Evolutionary conservation across 345 rosid species (phyloP), one percentile per base, ranked within the genome.

Genomic region (Hibiscus trionum): DNA sequence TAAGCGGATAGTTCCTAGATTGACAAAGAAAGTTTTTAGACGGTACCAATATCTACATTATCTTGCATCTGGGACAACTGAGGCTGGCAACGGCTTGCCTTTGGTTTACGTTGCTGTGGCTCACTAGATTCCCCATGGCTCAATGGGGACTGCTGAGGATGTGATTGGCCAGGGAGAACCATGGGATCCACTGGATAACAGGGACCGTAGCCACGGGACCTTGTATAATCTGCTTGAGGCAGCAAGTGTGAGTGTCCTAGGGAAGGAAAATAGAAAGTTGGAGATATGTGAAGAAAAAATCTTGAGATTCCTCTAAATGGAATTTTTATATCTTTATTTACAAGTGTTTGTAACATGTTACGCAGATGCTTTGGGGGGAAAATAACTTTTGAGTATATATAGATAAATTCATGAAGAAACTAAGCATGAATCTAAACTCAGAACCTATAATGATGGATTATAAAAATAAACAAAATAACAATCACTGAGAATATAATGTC

Each of bases 11-110:
- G 63, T 52, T 73, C 62, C 24, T 35, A 61, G 11, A 66, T 19
- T 42, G 35, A 27, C 53, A 29, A 58, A 11, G 72, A 61, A 26
- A 68, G 76, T 6, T 53, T 47, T 66, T 71, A 76, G 55, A 67
- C 63, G 29, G n/a, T 66, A 44, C 78, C 76, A 61, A 71, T 49
- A 72, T 72, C 74, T 7, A 39, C 62, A 70, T 53, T 70, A 66
- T 65, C 49, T 27, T 35, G 71, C 26, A 66, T 27, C 71, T 47
- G 44, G 17, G 77, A 65, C 5, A 75, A 70, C 77, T 75, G 66
- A 17, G 69, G 74, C 64, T 58, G 80, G 47, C 44, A 59, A 29
- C 12, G 61, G 62, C 70, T 67, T 61, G 74, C 72, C 56, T 27
- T 60, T 17, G 37, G 57, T 11, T 72, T 72, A 11, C 44, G 76